Percentiles rank a stretch among this genome's conserved stretches.
Conservation (phyloP, 371 early-diverging fungal genomes). For the Apophysomyces ossiformis region DNA sequence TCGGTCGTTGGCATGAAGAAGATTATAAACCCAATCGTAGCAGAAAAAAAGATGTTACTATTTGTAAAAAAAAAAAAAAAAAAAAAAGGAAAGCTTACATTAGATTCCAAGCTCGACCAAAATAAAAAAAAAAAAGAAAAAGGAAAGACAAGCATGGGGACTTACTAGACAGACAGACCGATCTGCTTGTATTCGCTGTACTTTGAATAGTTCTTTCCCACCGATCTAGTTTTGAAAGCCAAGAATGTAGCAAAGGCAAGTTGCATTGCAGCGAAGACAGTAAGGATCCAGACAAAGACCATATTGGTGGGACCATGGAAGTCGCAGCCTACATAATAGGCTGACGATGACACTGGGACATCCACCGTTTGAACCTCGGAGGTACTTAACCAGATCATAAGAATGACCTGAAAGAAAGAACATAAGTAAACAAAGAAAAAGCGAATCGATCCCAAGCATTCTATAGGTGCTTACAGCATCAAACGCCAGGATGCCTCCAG, state of each 20-base stretch:
- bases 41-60: slow-evolving; percentile 65
- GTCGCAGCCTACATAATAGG: slow-evolving; percentile 51
- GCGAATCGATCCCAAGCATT: no score
- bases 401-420: slow-evolving; percentile 35
- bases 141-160: background rate
- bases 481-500: slow-evolving; percentile 52
- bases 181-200: slow-evolving; percentile 66
- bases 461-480: slow-evolving; percentile 39
- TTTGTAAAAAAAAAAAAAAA: background rate
- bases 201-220: slow-evolving; percentile 54
- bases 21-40: slow-evolving; percentile 54
- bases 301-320: slow-evolving; percentile 39
- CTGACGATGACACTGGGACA: slow-evolving; percentile 38
- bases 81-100: background rate
- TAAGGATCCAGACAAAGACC: slow-evolving; percentile 39
- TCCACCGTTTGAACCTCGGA: slow-evolving; percentile 30
- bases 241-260: slow-evolving; percentile 56
- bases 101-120: no score
- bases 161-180: slow-evolving; percentile 65
- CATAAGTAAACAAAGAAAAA: background rate
- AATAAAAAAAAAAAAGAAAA: background rate
- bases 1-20: slow-evolving; percentile 54
- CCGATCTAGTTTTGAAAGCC: slow-evolving; percentile 59
- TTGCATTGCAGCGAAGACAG: slow-evolving; percentile 38
- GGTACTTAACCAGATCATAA: slow-evolving; percentile 47